Evolutionary conservation across 1,284 basidiomycete species (phyloP), one percentile per base, ranked within the genome.

Genomic region (Macrocybe sp.): DNA sequence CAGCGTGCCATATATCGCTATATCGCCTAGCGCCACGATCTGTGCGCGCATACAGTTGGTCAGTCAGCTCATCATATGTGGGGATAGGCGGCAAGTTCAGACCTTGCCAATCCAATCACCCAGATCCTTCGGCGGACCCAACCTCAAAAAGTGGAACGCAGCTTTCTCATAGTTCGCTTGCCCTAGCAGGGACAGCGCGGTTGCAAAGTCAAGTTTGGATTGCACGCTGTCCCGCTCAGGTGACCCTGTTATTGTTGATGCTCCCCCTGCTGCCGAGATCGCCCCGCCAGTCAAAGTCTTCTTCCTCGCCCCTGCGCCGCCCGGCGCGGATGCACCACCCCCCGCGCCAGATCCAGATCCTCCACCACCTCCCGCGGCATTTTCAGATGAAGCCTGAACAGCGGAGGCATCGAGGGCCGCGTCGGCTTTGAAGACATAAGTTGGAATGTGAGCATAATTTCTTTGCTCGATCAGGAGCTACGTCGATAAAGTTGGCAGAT

Each of bases 351-450:
- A 22, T 22, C 22, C 22, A 22, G 22, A 22, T 38, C 60, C 55
- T 51, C 59, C 53, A 35, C 50, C 57, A 50, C 59, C 48, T 47
- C 49, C 48, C 36, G 49, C 47, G 37, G 51, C 48, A 14, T 55
- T 51, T 11, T 50, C 48, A 16, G 57, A 51, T 29, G 59, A 57
- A n/a, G 61, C 64, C 30, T 63, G 55, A 14, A 59, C 49, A 2
- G 58, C 51, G n/a, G 54, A 70, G 2, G 84, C 77, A 41, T 93
- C 90, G 29, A 95, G 72, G 1, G 92, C 89, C 0, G 87, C 82
- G 49, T 94, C 92, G 6, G 92, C 92, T 68, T 96, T 96, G 78
- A 85, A 91, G 37, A 93, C 82, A 61, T 93, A 94, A 3, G 89
- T 91, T 11, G 84, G 75, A 37, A 95, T 78, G 58, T 92, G 89